Evolutionary conservation across 2,329 filamentous ascomycete species (phyloP), one percentile per base, ranked within the genome.

Genomic region (Teratosphaeria viscida): DNA sequence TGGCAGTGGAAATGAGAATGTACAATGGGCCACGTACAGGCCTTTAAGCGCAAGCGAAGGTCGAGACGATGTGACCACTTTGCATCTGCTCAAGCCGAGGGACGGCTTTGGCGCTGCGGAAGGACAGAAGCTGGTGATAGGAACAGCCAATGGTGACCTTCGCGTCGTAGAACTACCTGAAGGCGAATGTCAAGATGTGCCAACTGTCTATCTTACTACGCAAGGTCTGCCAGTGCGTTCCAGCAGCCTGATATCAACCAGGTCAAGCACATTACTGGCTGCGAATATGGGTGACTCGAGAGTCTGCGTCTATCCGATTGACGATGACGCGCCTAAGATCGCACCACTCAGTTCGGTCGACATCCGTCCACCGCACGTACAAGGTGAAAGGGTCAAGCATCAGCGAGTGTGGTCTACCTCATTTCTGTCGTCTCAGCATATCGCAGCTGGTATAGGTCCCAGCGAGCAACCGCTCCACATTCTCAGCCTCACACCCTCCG

Each of bases 1-100:
- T 26, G 57, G 35, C 16, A 60, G 54, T 34, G 72, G 59, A 12
- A 59, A 62, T 39, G 65, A 66, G 49, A 55, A 60, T 71, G 62
- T 64, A 6, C 61, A 57, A 23, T 85, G 81, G 81, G 74, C 77
- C 39, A 75, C 78, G 2, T 84, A 82, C 64, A 78, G 78, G 59
- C 78, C 81, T 14, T 71, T 79, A 5, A 74, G 79, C 7, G 74
- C 78, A 53, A 70, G 72, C 27, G 81, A 82, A 60, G 83, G 76
- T 57, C 68, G 78, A 58, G 82, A 86, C 67, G 84, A 87, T 68
- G 81, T 87, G 37, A 82, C 81, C 19, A 76, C 78, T 34, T 62
- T 86, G 55, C 80, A 81, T 63, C 66, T 86, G 1, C 66, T 87
- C 34, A 57, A 64, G n/a, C 61, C 63, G 11, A 54, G 61, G 23